Evolutionary conservation across 345 rosid genomes (phyloP).

Genomic region (Excoecaria agallocha): DNA sequence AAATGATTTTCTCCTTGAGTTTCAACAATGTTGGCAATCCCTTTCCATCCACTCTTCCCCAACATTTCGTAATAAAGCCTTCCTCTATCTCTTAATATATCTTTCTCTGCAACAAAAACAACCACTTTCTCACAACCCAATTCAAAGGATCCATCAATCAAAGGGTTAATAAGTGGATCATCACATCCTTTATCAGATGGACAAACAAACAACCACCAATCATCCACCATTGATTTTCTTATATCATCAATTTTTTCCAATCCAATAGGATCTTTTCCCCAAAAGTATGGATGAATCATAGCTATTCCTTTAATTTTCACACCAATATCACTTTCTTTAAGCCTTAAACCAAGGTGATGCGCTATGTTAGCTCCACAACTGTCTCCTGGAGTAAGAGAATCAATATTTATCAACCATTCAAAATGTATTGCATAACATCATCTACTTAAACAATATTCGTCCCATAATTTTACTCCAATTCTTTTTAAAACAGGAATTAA

Average conservation of each 20-base stretch:
- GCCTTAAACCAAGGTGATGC: conserved; percentile 55
- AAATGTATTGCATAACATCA: no score
- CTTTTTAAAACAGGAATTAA: no score
- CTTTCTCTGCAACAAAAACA: conserved; percentile 58
- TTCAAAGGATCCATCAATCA: conserved; percentile 40
- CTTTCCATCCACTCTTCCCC: conserved; percentile 51
- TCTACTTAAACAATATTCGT: no score
- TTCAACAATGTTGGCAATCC: conserved; percentile 50
- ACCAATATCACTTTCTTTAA: conserved; percentile 9
- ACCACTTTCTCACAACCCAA: conserved; percentile 55
- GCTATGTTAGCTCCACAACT: conserved; percentile 76
- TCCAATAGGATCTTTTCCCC: conserved; percentile 54
- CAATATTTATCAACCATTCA: no score
- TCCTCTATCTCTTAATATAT: conserved; percentile 63
- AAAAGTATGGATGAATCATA: no score
- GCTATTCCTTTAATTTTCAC: conserved; percentile 53
- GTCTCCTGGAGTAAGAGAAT: no score
- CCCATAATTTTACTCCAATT: no score
- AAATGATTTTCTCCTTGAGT: conserved; percentile 63
- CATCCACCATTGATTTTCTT: conserved; percentile 66
- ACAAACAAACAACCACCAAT: conserved; percentile 76
- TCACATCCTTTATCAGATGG: conserved; percentile 66
- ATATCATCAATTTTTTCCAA: conserved; percentile 40
- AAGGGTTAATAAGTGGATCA: conserved; percentile 78
- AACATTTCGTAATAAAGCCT: conserved; percentile 47